Evolutionary conservation across 805 yeast genomes (phyloP).

Genomic region (Metschnikowia gruessii): DNA sequence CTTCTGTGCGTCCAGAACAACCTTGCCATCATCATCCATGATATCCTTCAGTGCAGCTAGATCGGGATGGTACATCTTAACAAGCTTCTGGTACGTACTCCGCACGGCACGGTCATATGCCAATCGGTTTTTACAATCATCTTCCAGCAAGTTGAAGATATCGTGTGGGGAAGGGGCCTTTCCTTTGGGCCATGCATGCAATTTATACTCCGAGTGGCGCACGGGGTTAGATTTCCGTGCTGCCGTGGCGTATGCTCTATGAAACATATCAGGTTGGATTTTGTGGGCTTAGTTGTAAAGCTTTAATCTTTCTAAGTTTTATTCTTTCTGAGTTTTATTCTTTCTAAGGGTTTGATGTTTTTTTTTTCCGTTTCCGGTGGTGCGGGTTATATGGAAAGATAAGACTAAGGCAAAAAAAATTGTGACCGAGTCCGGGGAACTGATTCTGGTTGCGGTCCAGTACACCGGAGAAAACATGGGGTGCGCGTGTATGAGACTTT

Average conservation of each 20-base stretch:
- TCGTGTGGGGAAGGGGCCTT: constrained; percentile 68
- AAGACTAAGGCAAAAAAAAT: too few species aligned
- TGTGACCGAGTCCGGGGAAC: too few species aligned
- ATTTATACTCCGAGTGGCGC: constrained; percentile 25
- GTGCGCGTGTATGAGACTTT: too few species aligned
- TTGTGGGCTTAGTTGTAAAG: not conserved
- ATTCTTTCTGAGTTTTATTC: too few species aligned
- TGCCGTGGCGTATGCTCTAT: constrained; percentile 22
- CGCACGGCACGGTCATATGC: constrained; percentile 51
- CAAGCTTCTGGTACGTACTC: constrained; percentile 37
- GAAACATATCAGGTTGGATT: not conserved
- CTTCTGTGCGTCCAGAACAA: constrained; percentile 33
- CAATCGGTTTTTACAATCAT: constrained; percentile 37
- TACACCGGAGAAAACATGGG: too few species aligned
- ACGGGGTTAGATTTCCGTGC: constrained; percentile 15
- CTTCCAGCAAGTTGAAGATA: constrained; percentile 45
- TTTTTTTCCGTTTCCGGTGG: too few species aligned
- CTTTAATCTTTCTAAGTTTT: not conserved
- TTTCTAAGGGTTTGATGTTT: too few species aligned
- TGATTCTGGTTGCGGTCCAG: too few species aligned
- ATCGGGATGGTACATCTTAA: constrained; percentile 85
- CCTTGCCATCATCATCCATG: constrained; percentile 27
- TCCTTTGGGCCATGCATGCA: constrained; percentile 56
- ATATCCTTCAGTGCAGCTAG: constrained; percentile 28
- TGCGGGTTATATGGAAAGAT: too few species aligned